These are phyloP conservation scores for Cutaneotrichosporon sp. DNA, from an alignment of 1,284 basidiomycete genomes.

Conservation along the genomic window DNA sequence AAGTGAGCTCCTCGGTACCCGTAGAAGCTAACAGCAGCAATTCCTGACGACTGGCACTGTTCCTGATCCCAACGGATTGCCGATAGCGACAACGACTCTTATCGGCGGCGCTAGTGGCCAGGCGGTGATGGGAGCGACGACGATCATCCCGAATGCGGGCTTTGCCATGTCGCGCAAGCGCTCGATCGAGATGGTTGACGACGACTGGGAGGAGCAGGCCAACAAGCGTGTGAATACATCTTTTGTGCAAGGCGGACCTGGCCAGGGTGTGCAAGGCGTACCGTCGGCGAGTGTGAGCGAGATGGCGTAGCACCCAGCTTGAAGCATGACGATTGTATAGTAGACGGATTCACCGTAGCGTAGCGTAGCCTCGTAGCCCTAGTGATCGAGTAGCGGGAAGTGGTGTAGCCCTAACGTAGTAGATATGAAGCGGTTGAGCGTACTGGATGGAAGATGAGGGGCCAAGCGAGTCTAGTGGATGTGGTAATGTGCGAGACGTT, in stretches of 20 bases:
- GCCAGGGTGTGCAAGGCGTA: background rate
- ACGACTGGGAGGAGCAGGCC: conserved; percentile 28
- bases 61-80: conserved; percentile 28
- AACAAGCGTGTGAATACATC: conserved; percentile 15
- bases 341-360: conserved; percentile 1
- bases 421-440: background rate
- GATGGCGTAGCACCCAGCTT: conserved; percentile 6
- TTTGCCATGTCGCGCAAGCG: conserved; percentile 36
- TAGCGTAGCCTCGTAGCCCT: conserved; percentile 3
- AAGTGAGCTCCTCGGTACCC: conserved; percentile 25
- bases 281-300: conserved; percentile 4
- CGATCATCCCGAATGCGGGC: conserved; percentile 37
- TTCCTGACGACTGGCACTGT: conserved; percentile 36
- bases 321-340: conserved; percentile 5
- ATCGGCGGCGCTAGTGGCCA: conserved; percentile 13
- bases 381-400: background rate
- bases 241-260: background rate
- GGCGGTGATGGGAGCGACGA: conserved; percentile 34
- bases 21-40: conserved; percentile 22
- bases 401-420: conserved; percentile 2
- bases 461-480: background rate
- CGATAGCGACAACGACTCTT: conserved; percentile 15
- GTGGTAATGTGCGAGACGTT: too few relatives aligned
- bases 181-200: conserved; percentile 41
- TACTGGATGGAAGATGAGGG: background rate